Base-by-base conservation (phyloP, 202 grass and related monocot species). In the Cymbopogon flexuosus region DNA sequence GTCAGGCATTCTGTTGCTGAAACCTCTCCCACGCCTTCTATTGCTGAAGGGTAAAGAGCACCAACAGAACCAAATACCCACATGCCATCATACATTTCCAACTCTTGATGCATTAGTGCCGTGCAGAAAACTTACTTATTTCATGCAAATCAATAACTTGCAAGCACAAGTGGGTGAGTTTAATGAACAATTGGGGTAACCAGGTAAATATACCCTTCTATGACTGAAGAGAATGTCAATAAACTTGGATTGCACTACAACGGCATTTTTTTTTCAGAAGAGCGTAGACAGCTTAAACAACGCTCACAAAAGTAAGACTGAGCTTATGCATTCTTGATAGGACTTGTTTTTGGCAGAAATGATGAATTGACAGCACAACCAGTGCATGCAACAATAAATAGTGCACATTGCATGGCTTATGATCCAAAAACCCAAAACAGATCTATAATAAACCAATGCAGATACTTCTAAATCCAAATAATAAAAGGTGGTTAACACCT, bases 21-120 rank as follows among this genome's bases (percentile, higher is more conserved):
- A 68, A 71, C 30, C 14, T 71, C 70, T 52, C 72, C 75, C 30
- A 80, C 35, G 14, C 65, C 70, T 77, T 64, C 23, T 76, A 76
- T 6, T 57, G 64, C 57, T 71, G 8, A 72, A 77, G 56, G 6
- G 64, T 56, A 24, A 69, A 63, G 40, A 70, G 22, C 49, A 64
- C 39, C 29, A 85, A 65, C 14, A 85, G 37, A 69, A 22, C 7
- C 77, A 63, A 75, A 70, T 15, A 70, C 54, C 12, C 30, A 76
- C 69, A 27, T 19, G 42, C 33, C 12, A 1, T 42, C 42, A 79
- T 24, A 47, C 9, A 1, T 56, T 33, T 31, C 6, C 13, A 4
- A 41, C 60, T 46, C 14, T 33, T 5, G 18, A 76, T 52, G 41
- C 78, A 65, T 83, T 23, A 21, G 64, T 18, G 67, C 18, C 3